A percentile compares a stretch with the other conserved stretches of the same genome.
phyloP scores from a whole-genome alignment of 2,329 filamentous ascomycete genomes.

The Triangularia verruculosa region DNA sequence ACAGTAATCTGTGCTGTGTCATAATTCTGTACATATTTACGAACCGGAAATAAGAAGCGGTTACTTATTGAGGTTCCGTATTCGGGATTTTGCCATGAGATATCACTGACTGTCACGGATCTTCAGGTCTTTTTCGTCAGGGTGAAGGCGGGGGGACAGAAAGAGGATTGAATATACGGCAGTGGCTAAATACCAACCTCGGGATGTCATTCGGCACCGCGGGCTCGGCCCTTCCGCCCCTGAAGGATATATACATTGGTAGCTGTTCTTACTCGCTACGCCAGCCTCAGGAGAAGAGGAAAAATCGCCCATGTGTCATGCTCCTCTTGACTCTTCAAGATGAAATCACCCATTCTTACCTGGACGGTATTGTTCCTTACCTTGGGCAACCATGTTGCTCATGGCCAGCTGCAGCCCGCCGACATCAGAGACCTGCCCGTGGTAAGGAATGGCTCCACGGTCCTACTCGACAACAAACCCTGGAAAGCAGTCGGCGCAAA shows the following conservation, averaged over 20 bases:
- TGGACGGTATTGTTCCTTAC: background rate
- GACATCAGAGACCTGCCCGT: conserved; percentile 25
- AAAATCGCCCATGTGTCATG: no score
- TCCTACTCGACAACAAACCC: conserved; percentile 37
- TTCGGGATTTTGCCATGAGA: no score
- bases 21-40: background rate
- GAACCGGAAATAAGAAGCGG: no score
- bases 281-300: no score
- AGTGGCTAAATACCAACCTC: background rate
- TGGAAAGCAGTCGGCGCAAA: conserved; percentile 49
- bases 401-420: background rate
- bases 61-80: no score
- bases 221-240: background rate
- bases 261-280: background rate
- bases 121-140: no score
- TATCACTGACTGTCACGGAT: no score
- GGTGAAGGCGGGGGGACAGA: background rate
- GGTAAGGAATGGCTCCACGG: conserved; percentile 35
- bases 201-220: background rate
- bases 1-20: background rate
- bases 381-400: background rate
- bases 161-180: background rate
- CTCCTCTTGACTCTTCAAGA: background rate
- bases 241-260: background rate
- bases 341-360: background rate